phyloP scores from a whole-genome alignment of 2,329 filamentous ascomycete species.

The Penicillium crustosum region DNA sequence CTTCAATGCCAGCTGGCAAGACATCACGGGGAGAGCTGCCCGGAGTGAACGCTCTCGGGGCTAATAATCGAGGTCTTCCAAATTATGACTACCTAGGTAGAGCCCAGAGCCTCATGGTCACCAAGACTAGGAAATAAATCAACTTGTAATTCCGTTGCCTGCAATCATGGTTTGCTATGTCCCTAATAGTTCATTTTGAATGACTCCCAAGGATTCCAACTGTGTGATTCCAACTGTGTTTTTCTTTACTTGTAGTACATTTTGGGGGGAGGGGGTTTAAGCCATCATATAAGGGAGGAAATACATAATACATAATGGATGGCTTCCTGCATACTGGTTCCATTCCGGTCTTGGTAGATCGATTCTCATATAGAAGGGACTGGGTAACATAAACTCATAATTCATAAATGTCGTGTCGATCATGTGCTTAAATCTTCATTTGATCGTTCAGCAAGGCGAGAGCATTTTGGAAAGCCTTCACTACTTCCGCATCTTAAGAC shows the following conservation, averaged over 20 bases:
- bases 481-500: slow-evolving; percentile 43
- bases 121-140: background rate
- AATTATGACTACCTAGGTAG: background rate
- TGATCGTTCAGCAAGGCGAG: slow-evolving; percentile 45
- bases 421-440: slow-evolving; percentile 16
- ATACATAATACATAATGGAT: background rate
- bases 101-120: background rate
- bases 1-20: slow-evolving; percentile 85
- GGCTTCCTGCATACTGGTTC: background rate
- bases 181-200: background rate
- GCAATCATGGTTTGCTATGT: background rate
- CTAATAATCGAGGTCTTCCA: background rate
- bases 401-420: background rate
- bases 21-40: slow-evolving; percentile 65
- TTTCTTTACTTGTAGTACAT: background rate
- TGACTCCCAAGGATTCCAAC: background rate
- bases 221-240: background rate
- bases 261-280: background rate
- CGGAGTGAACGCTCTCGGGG: slow-evolving; percentile 12
- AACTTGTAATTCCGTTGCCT: background rate
- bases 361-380: background rate
- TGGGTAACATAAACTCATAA: slow-evolving; percentile 3
- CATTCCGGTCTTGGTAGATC: background rate
- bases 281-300: background rate
- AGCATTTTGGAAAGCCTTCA: slow-evolving; percentile 51